Percentiles rank a stretch among this genome's conserved stretches.
phyloP scores from a whole-genome alignment of 129 eudicot species.

The Logfia minima region DNA sequence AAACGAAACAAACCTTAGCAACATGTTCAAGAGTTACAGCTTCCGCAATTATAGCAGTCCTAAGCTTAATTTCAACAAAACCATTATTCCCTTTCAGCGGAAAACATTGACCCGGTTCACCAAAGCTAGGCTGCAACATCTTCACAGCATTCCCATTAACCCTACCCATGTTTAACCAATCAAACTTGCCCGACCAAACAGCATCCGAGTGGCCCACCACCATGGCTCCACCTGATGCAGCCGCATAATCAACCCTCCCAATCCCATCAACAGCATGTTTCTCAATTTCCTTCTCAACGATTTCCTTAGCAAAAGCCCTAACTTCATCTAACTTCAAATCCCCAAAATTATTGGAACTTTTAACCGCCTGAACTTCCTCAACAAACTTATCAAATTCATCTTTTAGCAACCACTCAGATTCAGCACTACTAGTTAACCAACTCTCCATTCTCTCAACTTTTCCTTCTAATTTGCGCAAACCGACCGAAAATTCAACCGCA shows the following conservation, averaged over 20 bases:
- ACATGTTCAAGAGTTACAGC: constrained; percentile 80
- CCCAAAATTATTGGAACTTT: not conserved
- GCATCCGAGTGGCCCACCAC: constrained; percentile 65
- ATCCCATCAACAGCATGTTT: constrained; percentile 78
- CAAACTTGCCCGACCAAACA: not conserved
- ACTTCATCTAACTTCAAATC: constrained; percentile 49
- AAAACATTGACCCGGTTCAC: constrained; percentile 80
- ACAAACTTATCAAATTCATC: constrained; percentile 43
- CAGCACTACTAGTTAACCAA: constrained; percentile 20
- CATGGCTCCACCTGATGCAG: constrained; percentile 47
- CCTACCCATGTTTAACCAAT: constrained; percentile 18
- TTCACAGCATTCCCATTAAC: constrained; percentile 45
- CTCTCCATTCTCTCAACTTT: constrained; percentile 41
- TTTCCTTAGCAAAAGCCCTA: constrained; percentile 46
- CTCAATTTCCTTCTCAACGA: constrained; percentile 60
- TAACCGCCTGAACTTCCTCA: constrained; percentile 40
- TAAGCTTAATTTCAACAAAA: constrained; percentile 52
- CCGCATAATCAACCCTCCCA: constrained; percentile 68
- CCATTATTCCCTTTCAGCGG: constrained; percentile 66
- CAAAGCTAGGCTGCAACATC: constrained; percentile 73
- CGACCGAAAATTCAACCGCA: constrained; percentile 21
- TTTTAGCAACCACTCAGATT: constrained; percentile 36
- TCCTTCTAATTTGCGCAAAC: constrained; percentile 31
- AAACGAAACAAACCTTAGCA: constrained; percentile 46
- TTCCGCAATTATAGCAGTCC: constrained; percentile 60